Conservation (phyloP, 495 filamentous ascomycete genomes). For the Cryomyces antarcticus region DNA sequence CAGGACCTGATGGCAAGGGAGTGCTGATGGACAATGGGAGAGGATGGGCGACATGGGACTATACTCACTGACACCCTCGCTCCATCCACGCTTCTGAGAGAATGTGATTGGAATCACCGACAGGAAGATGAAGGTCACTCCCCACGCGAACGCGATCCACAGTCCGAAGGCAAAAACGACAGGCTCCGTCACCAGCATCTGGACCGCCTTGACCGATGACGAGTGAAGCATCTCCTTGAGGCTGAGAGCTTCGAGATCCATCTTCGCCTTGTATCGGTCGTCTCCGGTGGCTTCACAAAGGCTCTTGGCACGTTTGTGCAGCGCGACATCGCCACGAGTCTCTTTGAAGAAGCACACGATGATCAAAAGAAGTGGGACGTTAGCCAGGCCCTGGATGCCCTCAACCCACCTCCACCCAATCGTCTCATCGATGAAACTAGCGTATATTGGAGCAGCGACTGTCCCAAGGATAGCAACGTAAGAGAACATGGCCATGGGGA, state of each 20-base stretch:
- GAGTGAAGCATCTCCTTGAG: conserved; percentile 11
- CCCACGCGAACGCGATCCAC: conserved; percentile 9
- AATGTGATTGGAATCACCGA: conserved; percentile 5
- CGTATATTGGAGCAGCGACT: conserved; percentile 7
- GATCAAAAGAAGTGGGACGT: conserved; percentile 5
- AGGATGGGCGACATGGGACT: background rate
- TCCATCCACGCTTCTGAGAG: conserved; percentile 7
- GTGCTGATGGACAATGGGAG: background rate
- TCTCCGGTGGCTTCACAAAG: conserved; percentile 15
- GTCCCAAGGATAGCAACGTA: conserved; percentile 8
- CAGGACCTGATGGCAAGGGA: background rate
- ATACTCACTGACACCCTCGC: conserved; percentile 1
- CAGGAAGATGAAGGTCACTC: conserved; percentile 6
- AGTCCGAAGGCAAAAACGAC: conserved; percentile 13
- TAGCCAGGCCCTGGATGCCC: conserved; percentile 7
- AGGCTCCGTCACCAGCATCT: conserved; percentile 17
- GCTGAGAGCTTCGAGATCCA: conserved; percentile 14
- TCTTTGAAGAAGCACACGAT: conserved; percentile 18
- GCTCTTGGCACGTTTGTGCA: conserved; percentile 17
- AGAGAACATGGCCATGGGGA: conserved; percentile 6
- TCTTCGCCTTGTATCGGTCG: conserved; percentile 11
- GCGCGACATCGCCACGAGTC: conserved; percentile 16
- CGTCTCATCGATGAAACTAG: conserved; percentile 5
- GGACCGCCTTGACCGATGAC: conserved; percentile 17
- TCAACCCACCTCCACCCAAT: conserved; percentile 7